Percentiles rank a stretch among this genome's conserved stretches.
Conservation (phyloP, 352 stramenopile genomes). For the Phytophthora colocasiae region DNA sequence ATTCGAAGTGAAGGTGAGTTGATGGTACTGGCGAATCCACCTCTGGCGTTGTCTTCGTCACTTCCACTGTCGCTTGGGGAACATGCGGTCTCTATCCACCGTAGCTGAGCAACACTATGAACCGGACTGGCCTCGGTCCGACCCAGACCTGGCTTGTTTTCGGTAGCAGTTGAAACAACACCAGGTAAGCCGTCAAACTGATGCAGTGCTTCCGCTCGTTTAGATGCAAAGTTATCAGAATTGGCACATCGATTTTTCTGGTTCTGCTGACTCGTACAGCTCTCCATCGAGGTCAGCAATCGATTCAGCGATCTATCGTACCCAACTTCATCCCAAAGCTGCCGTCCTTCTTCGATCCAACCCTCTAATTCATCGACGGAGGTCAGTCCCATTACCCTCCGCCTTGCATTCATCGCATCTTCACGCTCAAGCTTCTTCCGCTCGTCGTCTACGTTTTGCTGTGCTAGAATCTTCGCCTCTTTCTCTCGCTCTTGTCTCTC, state of each 20-base stretch:
- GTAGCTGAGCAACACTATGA: too few relatives aligned
- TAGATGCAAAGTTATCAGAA: not conserved
- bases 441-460: slow-evolving; percentile 35
- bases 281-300: slow-evolving; percentile 20
- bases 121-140: too few relatives aligned
- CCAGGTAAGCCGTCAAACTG: slow-evolving; percentile 21
- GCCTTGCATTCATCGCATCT: slow-evolving; percentile 44
- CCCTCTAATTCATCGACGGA: slow-evolving; percentile 53
- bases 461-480: slow-evolving; percentile 13
- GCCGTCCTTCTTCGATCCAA: slow-evolving; percentile 43
- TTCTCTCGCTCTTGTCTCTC: slow-evolving; percentile 22
- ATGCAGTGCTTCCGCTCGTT: slow-evolving; percentile 4
- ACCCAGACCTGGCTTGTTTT: too few relatives aligned
- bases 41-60: too few relatives aligned
- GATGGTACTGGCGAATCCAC: too few relatives aligned
- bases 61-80: too few relatives aligned
- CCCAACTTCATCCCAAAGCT: slow-evolving; percentile 14
- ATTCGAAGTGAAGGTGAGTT: too few relatives aligned
- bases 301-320: slow-evolving; percentile 13
- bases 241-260: not conserved
- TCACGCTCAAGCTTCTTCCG: slow-evolving; percentile 34
- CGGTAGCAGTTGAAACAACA: not conserved
- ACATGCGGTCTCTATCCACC: too few relatives aligned
- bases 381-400: slow-evolving; percentile 60
- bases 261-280: slow-evolving; percentile 3